These are phyloP conservation scores for Coemansia sp. DNA, from an alignment of 192 early-diverging fungal genomes.

Conservation along the genomic window DNA sequence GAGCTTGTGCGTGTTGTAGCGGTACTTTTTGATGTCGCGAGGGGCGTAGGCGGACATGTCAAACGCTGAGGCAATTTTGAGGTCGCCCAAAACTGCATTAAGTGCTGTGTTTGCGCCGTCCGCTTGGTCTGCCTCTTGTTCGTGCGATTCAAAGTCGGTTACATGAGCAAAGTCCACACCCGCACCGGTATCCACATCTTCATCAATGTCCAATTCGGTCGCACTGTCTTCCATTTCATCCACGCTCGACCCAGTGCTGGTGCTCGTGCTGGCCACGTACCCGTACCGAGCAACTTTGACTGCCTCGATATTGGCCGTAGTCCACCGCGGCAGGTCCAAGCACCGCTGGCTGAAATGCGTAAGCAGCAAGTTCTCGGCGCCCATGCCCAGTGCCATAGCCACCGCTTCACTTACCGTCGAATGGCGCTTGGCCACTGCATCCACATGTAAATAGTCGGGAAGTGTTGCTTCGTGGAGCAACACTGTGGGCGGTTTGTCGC, in stretches of 20 bases:
- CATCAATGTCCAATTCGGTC: background rate
- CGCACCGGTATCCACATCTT: constrained; percentile 8
- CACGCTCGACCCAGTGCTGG: background rate
- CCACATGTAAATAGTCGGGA: constrained; percentile 64
- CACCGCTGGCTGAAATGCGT: constrained; percentile 98
- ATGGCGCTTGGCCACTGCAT: constrained; percentile 81
- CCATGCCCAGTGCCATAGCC: constrained; percentile 78
- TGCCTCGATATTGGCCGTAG: constrained; percentile 2
- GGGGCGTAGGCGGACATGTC: constrained; percentile 35
- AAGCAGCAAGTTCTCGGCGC: constrained; percentile 76
- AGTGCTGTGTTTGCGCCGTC: background rate
- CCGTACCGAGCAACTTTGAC: constrained; percentile 31
- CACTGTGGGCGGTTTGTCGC: constrained; percentile 56
- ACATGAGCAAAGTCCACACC: background rate
- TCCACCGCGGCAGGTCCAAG: constrained; percentile 38
- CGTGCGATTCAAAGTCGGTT: constrained; percentile 8
- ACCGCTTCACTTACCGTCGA: constrained; percentile 87
- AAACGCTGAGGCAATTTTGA: constrained; percentile 40
- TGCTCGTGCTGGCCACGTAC: constrained; percentile 2
- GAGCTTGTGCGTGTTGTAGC: constrained; percentile 9
- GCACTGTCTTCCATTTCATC: constrained; percentile 5
- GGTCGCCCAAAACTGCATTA: background rate
- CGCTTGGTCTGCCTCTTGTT: constrained; percentile 17
- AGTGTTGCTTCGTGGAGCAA: constrained; percentile 94
- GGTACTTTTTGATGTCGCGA: constrained; percentile 23